Base-by-base conservation (phyloP, 495 filamentous ascomycete species). In the Xylaria palmicola region DNA sequence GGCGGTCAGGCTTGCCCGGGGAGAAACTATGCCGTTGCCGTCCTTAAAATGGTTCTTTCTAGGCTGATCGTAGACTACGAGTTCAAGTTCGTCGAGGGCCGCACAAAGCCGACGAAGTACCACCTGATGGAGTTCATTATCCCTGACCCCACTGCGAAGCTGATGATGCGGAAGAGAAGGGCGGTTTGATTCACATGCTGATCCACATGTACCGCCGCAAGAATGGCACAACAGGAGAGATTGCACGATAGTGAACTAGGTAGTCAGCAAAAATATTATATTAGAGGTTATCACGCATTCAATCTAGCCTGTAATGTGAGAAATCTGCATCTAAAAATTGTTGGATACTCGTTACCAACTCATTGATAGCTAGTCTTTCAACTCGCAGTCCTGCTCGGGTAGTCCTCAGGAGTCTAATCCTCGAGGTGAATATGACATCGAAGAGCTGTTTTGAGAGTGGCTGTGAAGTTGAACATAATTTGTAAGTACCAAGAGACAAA, bases 1-100 rank as follows among this genome's bases (percentile, higher is more conserved):
- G 56, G 56, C 56, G 26, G 15, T 12, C 56, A 59, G 12, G 37
- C 41, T 1, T 59, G 56, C 29, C 56, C 56, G 0, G 56, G 56
- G 8, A 17, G 56, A 7, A 22, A 36, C 10, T 49, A 36, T 9
- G 56, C 56, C 2, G 56, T 59, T 10, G 10, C 17, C 5, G 56
- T 47, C 15, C 19, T 59, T 13, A 59, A 59, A 29, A 43, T 59
- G 56, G 30, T 59, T 10, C n/a, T 49, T 3, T 37, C 41, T 6
- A 44, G 41, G n/a, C 13, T 59, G 4, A 3, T 59, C 7, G 6
- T 17, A 15, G 56, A 59, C 7, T 59, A 47, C n/a, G 56, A 59
- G 22, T 34, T 37, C 30, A 52, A 52, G 49, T 52, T 29, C n/a
- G n/a, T 1, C 1, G 19, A 22, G 4, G 24, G 24, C 9, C 24